Base-by-base conservation (phyloP, 2,329 filamentous ascomycete genomes). In the Xylariaceae sp. region DNA sequence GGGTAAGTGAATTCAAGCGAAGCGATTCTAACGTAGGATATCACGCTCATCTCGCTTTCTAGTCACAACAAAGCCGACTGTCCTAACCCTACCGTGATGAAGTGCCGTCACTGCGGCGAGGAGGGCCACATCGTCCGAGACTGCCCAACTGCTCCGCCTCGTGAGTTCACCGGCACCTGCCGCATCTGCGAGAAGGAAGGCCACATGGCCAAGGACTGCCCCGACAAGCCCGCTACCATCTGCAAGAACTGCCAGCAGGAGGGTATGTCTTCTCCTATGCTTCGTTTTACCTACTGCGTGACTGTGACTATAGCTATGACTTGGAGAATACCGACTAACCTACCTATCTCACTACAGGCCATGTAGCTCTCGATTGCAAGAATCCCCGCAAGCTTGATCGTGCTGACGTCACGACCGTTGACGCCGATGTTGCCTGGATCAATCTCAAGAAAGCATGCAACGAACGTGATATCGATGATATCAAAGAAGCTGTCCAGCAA, bases 21-120 rank as follows among this genome's bases (percentile, higher is more conserved):
- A 30, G 23, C 23, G 23, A 30, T 56, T 48, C 18, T 44, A 41
- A 51, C 30, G 4, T 53, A 44, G 23, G 23, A 65, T 60, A 17
- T 54, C 61, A 57, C 59, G 62, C 67, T 61, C 68, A 53, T 44
- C 30, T 11, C 17, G 10, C 41, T 39, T 35, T 45, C 11, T 57
- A 81, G 85, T 11, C 86, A 88, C 76, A 83, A 77, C 72, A 87
- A 85, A 72, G 73, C 78, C 1, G 85, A 88, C 6, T 88, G 86
- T 67, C 66, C 82, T 15, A 84, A 87, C 57, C 78, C 80, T 13
- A 74, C 73, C 30, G 79, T 82, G 41, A 65, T 71, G 34, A 68
- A 68, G 56, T 81, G 78, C 63, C 72, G 71, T 39, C 77, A 74
- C 62, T 85, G 82, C 73, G 75, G 77, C 58, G 68, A 82, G 66